A percentile compares a stretch with the other conserved stretches of the same genome.
phyloP scores from a whole-genome alignment of 768 basidiomycete species.

The Guyanaporus albipodus region DNA sequence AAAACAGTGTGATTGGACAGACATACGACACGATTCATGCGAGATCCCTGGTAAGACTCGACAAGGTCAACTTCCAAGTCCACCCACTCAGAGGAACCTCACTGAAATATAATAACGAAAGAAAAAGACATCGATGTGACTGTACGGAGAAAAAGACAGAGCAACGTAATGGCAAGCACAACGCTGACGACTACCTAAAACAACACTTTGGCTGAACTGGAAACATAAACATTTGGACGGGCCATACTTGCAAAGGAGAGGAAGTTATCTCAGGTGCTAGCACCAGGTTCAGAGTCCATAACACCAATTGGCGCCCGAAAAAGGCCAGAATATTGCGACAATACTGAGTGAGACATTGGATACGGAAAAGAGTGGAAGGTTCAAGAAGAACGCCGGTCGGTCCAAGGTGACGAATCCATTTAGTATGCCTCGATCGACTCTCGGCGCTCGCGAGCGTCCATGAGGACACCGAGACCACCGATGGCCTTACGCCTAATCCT shows the following conservation, averaged over 20 bases:
- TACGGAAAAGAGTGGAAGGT: constrained; percentile 20
- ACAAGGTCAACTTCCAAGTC: constrained; percentile 39
- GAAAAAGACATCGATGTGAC: constrained; percentile 13
- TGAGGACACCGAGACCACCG: constrained; percentile 71
- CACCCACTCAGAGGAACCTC: constrained; percentile 10
- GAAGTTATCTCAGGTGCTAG: constrained; percentile 21
- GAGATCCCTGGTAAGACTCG: constrained; percentile 15
- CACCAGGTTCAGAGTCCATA: constrained; percentile 22
- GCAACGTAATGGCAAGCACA: constrained; percentile 26
- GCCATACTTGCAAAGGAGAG: constrained; percentile 27
- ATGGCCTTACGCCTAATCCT: constrained; percentile 83
- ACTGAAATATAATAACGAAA: constrained; percentile 21
- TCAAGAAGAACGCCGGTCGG: constrained; percentile 10
- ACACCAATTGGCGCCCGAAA: constrained; percentile 9
- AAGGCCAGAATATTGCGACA: constrained; percentile 11
- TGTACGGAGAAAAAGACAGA: constrained; percentile 15
- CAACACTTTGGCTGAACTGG: constrained; percentile 22
- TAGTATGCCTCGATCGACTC: constrained; percentile 70
- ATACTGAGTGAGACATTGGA: constrained; percentile 5
- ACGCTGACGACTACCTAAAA: constrained; percentile 25
- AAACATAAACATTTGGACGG: constrained; percentile 20
- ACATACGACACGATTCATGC: constrained; percentile 10
- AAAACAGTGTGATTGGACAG: constrained; percentile 14
- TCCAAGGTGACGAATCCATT: constrained; percentile 22
- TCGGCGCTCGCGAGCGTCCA: constrained; percentile 77